Evolutionary conservation across 2,329 filamentous ascomycete genomes (phyloP), one percentile per base, ranked within the genome.

Genomic region (Metarhizium guizhouense): DNA sequence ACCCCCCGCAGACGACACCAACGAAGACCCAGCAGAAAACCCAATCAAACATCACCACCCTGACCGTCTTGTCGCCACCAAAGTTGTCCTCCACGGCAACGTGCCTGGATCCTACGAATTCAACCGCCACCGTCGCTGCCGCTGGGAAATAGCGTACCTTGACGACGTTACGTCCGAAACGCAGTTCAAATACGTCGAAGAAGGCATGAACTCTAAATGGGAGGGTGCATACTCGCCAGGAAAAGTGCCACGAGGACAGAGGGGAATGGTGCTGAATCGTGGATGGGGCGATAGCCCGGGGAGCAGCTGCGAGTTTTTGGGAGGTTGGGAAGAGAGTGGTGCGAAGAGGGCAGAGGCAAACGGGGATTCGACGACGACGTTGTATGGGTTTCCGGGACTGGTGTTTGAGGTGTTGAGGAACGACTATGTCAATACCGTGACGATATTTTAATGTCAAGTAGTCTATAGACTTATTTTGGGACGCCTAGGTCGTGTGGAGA

Each of bases 341-440:
- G 70, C 62, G 68, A 82, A 72, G 73, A 80, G 71, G 67, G 77
- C 70, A 67, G 85, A 79, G 49, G 72, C 76, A 3, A 76, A 69
- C 48, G 78, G 80, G 43, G 81, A 84, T 62, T 81, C 81, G 57
- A 84, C 81, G 55, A 96, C 92, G 16, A 93, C 92, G 59, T 72
- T 99, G 32, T 97, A 90, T 73, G 92, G 93, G 1, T 96, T 96
- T 65, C 93, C 94, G 0, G 93, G 94, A 0, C 74, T 97, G 70
- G 84, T 96, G 50, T 97, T 99, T 74, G 94, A 99, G 73, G 93
- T 99, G 32, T 73, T 97, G 70, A 92, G 89, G 82, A 96, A 95
- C 67, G 91, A 89, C 4, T 86, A 84, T 58, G 88, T 99, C 29
- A 95, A 90, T 70, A 88, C 89, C 30, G 76, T 97, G 68, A 97